A percentile compares a stretch with the other conserved stretches of the same genome.
These are phyloP conservation scores for Coniella vitis DNA, from an alignment of 2,329 filamentous ascomycete species.

Conservation along the genomic window DNA sequence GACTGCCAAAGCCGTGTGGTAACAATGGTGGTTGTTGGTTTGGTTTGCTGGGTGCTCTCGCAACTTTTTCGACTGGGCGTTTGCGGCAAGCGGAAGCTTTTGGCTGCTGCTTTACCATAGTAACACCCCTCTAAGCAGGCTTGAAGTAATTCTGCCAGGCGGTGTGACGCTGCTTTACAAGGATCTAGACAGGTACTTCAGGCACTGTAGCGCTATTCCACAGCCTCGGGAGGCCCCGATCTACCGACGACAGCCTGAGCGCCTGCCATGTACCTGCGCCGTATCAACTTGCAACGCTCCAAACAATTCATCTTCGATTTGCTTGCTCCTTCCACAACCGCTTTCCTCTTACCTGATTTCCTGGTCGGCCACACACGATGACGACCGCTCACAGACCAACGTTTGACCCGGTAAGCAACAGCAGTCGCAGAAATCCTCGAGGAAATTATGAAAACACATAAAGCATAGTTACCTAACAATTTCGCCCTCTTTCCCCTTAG, in stretches of 20 bases:
- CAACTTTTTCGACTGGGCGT: constrained; percentile 13
- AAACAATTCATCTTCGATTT: not conserved
- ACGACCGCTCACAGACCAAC: constrained; percentile 76
- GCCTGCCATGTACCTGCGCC: too few relatives aligned
- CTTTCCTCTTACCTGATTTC: not conserved
- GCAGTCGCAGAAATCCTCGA: not conserved
- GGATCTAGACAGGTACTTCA: not conserved
- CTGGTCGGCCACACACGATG: constrained; percentile 35
- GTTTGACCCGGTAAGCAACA: constrained; percentile 72
- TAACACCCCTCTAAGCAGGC: constrained; percentile 1
- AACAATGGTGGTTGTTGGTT: not conserved
- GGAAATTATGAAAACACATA: not conserved
- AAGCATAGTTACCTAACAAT: too few relatives aligned
- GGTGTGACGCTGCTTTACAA: constrained; percentile 10
- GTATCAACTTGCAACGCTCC: not conserved
- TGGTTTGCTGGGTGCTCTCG: not conserved
- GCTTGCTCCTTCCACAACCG: not conserved
- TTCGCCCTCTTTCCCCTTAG: too few relatives aligned
- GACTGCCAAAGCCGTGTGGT: not conserved
- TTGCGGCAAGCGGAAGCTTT: not conserved
- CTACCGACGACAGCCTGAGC: constrained; percentile 1
- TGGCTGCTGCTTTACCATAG: not conserved
- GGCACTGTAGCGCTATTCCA: not conserved
- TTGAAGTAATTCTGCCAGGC: constrained; percentile 11
- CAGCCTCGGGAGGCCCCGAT: constrained; percentile 6